Evolutionary conservation across 495 filamentous ascomycete species (phyloP).

Genomic region (Penicillium parvum): DNA sequence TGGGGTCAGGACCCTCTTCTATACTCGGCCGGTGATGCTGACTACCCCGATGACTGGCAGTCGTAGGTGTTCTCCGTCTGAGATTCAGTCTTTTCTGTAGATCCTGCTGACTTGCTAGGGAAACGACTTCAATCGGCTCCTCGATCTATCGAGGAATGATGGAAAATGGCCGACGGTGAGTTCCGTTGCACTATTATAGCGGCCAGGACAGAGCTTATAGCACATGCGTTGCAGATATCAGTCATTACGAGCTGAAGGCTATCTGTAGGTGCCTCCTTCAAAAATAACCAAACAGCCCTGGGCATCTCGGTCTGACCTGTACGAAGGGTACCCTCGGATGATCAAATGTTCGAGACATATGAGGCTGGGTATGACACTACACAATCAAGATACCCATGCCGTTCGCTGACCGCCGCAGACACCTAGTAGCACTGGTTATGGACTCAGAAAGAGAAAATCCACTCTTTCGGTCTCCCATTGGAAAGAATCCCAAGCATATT

Average conservation of each 20-base stretch:
- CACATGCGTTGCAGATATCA: conserved; percentile 7
- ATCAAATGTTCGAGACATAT: conserved; percentile 23
- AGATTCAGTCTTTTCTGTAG: neutral
- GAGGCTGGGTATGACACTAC: conserved; percentile 14
- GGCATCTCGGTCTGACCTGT: neutral
- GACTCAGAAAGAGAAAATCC: conserved; percentile 15
- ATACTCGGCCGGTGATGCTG: too few species aligned
- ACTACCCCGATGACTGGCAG: conserved; percentile 10
- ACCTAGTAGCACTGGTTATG: conserved; percentile 14
- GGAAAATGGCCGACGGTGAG: conserved; percentile 19
- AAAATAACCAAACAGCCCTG: neutral
- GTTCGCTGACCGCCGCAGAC: neutral
- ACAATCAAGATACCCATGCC: neutral
- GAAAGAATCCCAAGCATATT: conserved; percentile 12
- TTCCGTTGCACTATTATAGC: too few species aligned
- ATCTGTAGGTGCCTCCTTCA: conserved; percentile 1
- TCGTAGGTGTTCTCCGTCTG: conserved; percentile 3
- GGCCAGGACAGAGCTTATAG: neutral
- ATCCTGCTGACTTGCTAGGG: conserved; percentile 3
- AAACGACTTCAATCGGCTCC: conserved; percentile 17
- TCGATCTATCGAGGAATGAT: conserved; percentile 12
- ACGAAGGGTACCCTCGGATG: conserved; percentile 18
- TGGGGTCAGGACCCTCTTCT: too few species aligned
- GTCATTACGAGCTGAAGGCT: conserved; percentile 9
- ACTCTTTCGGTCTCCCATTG: conserved; percentile 12